These are phyloP conservation scores for Kodamaea jinghongensis DNA, from an alignment of 805 yeast species.

Conservation along the genomic window DNA sequence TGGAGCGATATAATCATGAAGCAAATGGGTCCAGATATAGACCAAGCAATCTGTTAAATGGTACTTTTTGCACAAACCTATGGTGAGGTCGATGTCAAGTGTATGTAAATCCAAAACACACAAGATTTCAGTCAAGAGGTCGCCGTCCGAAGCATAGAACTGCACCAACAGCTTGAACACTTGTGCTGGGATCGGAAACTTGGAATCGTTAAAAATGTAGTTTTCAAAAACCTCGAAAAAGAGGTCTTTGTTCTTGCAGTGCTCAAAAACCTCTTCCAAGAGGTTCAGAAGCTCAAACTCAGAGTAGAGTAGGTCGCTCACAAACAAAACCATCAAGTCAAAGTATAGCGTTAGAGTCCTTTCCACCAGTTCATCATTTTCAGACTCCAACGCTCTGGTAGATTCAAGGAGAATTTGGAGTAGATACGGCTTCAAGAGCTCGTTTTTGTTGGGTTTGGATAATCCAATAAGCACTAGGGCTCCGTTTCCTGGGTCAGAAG, in stretches of 20 bases:
- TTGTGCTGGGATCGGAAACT: slow-evolving; percentile 52
- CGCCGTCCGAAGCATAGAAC: slow-evolving; percentile 42
- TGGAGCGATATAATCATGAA: slow-evolving; percentile 73
- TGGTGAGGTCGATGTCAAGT: slow-evolving; percentile 76
- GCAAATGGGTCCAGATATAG: slow-evolving; percentile 67
- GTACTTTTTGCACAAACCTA: slow-evolving; percentile 56
- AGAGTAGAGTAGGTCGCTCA: slow-evolving; percentile 2
- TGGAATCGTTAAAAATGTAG: slow-evolving; percentile 44
- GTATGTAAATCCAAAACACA: slow-evolving; percentile 65
- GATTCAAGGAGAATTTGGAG: slow-evolving; percentile 56
- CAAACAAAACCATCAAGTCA: slow-evolving; percentile 12
- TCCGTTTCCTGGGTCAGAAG: slow-evolving; percentile 35
- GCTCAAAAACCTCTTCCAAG: slow-evolving; percentile 25
- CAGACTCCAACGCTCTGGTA: slow-evolving; percentile 35
- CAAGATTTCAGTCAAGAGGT: slow-evolving; percentile 60
- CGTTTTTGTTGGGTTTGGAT: slow-evolving; percentile 41
- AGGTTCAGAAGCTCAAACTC: slow-evolving; percentile 11
- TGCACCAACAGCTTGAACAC: slow-evolving; percentile 62
- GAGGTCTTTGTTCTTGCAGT: slow-evolving; percentile 24
- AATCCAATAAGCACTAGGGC: slow-evolving; percentile 55
- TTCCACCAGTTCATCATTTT: slow-evolving; percentile 2
- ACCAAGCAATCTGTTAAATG: slow-evolving; percentile 60
- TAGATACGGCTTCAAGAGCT: slow-evolving; percentile 51
- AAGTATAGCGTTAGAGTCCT: slow-evolving; percentile 15
- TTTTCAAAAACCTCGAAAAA: slow-evolving; percentile 56